Conservation (phyloP, 208 protist genomes). For the Porcisia deanei region DNA sequence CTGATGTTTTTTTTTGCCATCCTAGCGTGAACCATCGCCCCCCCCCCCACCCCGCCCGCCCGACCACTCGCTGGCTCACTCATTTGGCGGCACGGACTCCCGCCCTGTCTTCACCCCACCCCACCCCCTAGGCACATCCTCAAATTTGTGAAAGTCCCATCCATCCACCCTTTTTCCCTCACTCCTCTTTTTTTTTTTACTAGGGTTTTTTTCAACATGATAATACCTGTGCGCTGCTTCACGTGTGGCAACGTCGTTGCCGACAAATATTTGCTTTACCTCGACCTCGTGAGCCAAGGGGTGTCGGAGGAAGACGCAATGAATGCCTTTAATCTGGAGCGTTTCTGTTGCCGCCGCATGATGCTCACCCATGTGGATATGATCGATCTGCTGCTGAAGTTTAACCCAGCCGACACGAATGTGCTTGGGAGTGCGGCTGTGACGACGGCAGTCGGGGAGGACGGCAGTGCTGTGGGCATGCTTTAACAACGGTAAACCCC, state of each 20-base stretch:
- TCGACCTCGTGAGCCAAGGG: conserved; percentile 92
- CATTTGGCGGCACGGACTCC: too few species aligned
- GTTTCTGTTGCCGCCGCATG: conserved; percentile 99
- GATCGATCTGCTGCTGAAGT: conserved; percentile 97
- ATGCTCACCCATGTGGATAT: conserved; percentile 99
- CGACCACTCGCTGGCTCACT: too few species aligned
- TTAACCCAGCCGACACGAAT: conserved; percentile 87
- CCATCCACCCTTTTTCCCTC: neutral
- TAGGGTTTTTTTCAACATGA: conserved; percentile 81
- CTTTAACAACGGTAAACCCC: neutral
- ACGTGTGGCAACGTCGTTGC: conserved; percentile 99
- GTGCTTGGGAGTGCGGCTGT: conserved; percentile 26
- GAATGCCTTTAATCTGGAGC: conserved; percentile 94
- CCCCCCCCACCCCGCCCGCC: too few species aligned
- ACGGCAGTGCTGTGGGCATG: neutral
- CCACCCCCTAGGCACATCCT: neutral
- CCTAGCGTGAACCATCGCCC: too few species aligned
- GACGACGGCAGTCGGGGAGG: neutral
- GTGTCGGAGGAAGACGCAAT: conserved; percentile 96
- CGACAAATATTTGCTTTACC: conserved; percentile 98
- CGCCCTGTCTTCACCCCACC: too few species aligned
- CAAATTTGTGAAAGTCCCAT: neutral
- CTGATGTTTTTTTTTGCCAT: too few species aligned
- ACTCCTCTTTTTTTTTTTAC: conserved; percentile 3
- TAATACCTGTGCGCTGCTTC: conserved; percentile 99